These are phyloP conservation scores for Meripilus lineatus DNA, from an alignment of 1,284 basidiomycete species.

Conservation along the genomic window DNA sequence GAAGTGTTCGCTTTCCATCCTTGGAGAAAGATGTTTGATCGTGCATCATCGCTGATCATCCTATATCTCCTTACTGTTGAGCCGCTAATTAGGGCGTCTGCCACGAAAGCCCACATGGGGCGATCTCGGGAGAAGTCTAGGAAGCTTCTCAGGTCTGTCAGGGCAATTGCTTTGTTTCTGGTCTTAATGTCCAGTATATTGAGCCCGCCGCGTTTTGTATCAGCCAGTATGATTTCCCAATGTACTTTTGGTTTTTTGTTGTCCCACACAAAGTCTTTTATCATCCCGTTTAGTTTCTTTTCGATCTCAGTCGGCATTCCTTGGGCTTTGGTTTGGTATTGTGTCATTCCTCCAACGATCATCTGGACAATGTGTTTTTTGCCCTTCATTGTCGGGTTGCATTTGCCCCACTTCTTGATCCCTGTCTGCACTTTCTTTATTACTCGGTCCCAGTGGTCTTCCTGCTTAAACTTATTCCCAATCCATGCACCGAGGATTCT, in stretches of 20 bases:
- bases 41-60: neutral
- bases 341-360: no score
- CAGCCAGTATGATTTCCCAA: no score
- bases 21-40: slow-evolving; percentile 15
- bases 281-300: no score
- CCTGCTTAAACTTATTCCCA: slow-evolving; percentile 17
- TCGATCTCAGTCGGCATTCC: no score
- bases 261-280: no score
- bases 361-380: no score
- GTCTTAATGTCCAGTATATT: no score
- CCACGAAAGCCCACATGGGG: slow-evolving; percentile 21
- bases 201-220: no score
- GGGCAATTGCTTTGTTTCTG: no score
- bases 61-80: neutral
- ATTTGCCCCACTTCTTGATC: slow-evolving; percentile 16
- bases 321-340: no score
- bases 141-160: no score
- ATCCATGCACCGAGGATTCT: slow-evolving; percentile 26
- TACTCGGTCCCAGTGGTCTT: slow-evolving; percentile 17
- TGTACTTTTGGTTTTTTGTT: no score
- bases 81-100: slow-evolving; percentile 13
- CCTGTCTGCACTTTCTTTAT: slow-evolving; percentile 12
- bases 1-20: slow-evolving; percentile 11
- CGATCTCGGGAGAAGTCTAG: slow-evolving; percentile 7
- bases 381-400: slow-evolving; percentile 13